Evolutionary conservation across 345 rosid species (phyloP).

Genomic region (Salix viminalis): DNA sequence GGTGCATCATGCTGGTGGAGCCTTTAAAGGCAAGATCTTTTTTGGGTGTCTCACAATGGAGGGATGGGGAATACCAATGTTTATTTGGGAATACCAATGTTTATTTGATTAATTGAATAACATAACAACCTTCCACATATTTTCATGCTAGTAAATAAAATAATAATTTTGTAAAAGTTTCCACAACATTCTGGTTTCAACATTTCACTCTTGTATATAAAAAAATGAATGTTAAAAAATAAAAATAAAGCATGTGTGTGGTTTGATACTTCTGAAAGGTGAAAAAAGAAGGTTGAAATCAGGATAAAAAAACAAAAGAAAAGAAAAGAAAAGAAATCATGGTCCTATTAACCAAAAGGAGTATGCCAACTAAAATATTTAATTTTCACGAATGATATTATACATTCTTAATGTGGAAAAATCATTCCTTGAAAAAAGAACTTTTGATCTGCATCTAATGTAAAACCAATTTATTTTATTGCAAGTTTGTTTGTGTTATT

Average conservation of each 20-base stretch:
- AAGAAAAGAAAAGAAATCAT: background rate
- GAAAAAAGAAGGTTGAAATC: background rate
- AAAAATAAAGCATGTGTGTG: background rate
- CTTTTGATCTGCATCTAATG: background rate
- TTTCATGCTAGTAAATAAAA: background rate
- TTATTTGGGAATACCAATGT: background rate
- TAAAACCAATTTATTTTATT: background rate
- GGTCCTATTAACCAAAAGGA: background rate
- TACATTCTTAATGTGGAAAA: too few species aligned
- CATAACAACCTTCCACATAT: background rate
- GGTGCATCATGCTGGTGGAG: background rate
- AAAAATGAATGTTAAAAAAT: background rate
- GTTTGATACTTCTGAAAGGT: background rate
- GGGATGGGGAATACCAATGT: background rate
- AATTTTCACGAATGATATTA: too few species aligned
- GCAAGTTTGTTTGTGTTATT: background rate
- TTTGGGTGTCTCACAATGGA: background rate
- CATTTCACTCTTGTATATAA: background rate
- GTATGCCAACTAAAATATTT: background rate
- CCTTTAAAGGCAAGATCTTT: background rate
- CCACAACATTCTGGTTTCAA: background rate
- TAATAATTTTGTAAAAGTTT: background rate
- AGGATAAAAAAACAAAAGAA: background rate
- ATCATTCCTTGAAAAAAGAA: background rate
- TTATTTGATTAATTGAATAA: background rate